These are phyloP conservation scores for Saturnispora sanitii DNA, from an alignment of 805 yeast species.

Conservation along the genomic window DNA sequence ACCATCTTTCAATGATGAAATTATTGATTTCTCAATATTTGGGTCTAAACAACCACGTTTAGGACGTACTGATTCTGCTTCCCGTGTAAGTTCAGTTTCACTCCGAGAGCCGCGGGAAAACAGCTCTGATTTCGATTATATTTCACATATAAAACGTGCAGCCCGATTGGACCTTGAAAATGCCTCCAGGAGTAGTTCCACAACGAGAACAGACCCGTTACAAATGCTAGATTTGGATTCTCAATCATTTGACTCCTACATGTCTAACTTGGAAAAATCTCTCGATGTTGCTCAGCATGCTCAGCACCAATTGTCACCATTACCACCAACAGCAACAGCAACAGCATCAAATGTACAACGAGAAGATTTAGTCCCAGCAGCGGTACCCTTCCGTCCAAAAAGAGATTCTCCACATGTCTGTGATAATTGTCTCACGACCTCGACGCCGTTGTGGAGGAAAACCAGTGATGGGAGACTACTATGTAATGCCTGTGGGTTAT, in stretches of 20 bases:
- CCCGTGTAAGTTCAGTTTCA: background rate
- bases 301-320: no score
- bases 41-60: slow-evolving; percentile 5
- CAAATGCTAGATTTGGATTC: no score
- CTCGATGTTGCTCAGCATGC: background rate
- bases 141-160: slow-evolving; percentile 29
- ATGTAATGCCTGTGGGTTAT: slow-evolving; percentile 90
- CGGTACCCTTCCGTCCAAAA: slow-evolving; percentile 24
- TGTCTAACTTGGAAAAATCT: background rate
- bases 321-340: slow-evolving; percentile 9
- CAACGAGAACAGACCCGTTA: no score
- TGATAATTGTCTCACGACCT: slow-evolving; percentile 81
- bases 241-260: slow-evolving; percentile 16
- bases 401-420: slow-evolving; percentile 31
- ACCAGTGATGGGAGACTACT: slow-evolving; percentile 69
- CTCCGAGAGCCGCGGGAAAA: background rate
- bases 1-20: slow-evolving; percentile 8
- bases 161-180: slow-evolving; percentile 28
- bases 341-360: slow-evolving; percentile 10
- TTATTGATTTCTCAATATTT: slow-evolving; percentile 5
- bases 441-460: slow-evolving; percentile 91
- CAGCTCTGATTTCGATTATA: slow-evolving; percentile 23
- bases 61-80: background rate
- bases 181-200: no score
- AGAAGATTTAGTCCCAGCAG: slow-evolving; percentile 12